Conservation (phyloP, 2,329 filamentous ascomycete species). For the Nothopassalora personata region DNA sequence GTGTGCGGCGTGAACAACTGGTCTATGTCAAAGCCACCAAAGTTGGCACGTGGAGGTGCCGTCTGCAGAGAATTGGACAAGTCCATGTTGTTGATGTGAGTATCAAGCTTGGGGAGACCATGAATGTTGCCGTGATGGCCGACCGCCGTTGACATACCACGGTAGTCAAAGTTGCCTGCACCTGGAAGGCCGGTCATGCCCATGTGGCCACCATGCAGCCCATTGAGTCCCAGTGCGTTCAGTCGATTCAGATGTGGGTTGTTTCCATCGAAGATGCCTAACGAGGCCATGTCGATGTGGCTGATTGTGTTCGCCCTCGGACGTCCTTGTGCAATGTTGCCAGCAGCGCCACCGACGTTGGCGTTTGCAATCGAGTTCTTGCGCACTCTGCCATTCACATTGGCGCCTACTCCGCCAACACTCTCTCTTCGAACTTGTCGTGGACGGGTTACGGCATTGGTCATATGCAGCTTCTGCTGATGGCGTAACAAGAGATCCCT, state of each 20-base stretch:
- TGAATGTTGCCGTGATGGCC: slow-evolving; percentile 62
- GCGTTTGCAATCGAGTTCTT: slow-evolving; percentile 82
- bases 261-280: slow-evolving; percentile 47
- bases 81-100: slow-evolving; percentile 59
- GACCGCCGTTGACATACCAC: slow-evolving; percentile 65
- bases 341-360: slow-evolving; percentile 45
- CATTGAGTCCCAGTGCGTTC: slow-evolving; percentile 24
- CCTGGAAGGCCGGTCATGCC: slow-evolving; percentile 59
- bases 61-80: slow-evolving; percentile 66
- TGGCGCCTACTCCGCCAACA: slow-evolving; percentile 63
- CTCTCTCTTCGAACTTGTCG: slow-evolving; percentile 82
- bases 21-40: slow-evolving; percentile 66
- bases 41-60: slow-evolving; percentile 65
- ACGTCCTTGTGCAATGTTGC: slow-evolving; percentile 58
- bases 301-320: slow-evolving; percentile 95
- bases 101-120: slow-evolving; percentile 77
- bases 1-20: slow-evolving; percentile 61
- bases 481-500: slow-evolving; percentile 87
- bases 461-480: slow-evolving; percentile 97
- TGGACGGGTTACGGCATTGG: slow-evolving; percentile 78
- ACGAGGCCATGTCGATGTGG: slow-evolving; percentile 72
- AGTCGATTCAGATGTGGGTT: slow-evolving; percentile 25
- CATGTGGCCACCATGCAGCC: slow-evolving; percentile 13
- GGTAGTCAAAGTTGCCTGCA: slow-evolving; percentile 57
- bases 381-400: slow-evolving; percentile 67